A percentile compares a stretch with the other conserved stretches of the same genome.
Evolutionary conservation across 2,329 filamentous ascomycete genomes (phyloP).

Genomic region (Laburnicola sp.): DNA sequence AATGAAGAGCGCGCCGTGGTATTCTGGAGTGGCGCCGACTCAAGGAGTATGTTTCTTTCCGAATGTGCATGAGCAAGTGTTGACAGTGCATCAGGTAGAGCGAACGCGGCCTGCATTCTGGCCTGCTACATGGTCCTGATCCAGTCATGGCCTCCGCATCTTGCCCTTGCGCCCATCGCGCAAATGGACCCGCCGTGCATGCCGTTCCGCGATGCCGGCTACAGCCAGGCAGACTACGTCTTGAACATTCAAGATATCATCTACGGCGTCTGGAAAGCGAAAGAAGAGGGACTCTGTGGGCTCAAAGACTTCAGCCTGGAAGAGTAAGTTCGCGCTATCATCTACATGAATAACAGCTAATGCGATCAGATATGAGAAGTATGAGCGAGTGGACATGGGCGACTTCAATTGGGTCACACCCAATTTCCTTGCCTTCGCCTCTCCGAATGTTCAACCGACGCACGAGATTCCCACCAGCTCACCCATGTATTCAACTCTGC

Average conservation of each 20-base stretch:
- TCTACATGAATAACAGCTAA: conserved; percentile 19
- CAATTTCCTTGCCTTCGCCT: conserved; percentile 93
- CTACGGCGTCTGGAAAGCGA: conserved; percentile 98
- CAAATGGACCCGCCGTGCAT: conserved; percentile 97
- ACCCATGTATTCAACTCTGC: conserved; percentile 73
- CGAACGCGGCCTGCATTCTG: conserved; percentile 91
- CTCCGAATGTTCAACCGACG: conserved; percentile 80
- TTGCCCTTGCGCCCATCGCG: conserved; percentile 91
- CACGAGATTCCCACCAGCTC: conserved; percentile 72
- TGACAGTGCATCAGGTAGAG: conserved; percentile 63
- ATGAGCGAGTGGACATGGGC: conserved; percentile 93
- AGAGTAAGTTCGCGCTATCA: conserved; percentile 59
- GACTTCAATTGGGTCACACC: conserved; percentile 99
- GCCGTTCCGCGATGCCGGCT: conserved; percentile 97
- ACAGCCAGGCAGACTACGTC: conserved; percentile 96
- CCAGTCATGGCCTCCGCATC: conserved; percentile 94
- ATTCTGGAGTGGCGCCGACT: conserved; percentile 92
- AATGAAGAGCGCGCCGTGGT: conserved; percentile 90
- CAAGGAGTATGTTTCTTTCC: conserved; percentile 68
- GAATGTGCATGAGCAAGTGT: conserved; percentile 4
- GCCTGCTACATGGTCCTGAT: conserved; percentile 99
- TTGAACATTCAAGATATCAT: conserved; percentile 96
- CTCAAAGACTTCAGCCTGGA: conserved; percentile 94
- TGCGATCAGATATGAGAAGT: conserved; percentile 76
- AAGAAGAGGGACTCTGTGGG: conserved; percentile 89